phyloP scores from a whole-genome alignment of 169 alveolate genomes.

The Eimeria maxima region DNA sequence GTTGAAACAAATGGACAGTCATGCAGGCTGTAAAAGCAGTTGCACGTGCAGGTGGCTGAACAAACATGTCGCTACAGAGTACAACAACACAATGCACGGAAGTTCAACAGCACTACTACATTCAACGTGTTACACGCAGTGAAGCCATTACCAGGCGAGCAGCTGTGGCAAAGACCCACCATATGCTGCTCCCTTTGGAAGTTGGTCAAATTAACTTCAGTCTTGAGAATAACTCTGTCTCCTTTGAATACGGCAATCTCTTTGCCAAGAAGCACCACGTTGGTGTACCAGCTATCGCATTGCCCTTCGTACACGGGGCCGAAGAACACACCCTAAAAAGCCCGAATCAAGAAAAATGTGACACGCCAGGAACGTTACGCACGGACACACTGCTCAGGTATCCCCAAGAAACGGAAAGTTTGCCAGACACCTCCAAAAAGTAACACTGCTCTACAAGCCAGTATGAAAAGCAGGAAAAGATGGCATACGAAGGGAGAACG shows the following conservation, averaged over 20 bases:
- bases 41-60: neutral
- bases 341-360: neutral
- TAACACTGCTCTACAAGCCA: neutral
- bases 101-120: neutral
- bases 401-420: neutral
- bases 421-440: neutral
- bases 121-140: too few relatives aligned
- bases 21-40: neutral
- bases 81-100: neutral
- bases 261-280: constrained; percentile 73
- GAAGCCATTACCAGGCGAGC: neutral
- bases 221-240: constrained; percentile 40
- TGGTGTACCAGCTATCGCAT: constrained; percentile 82
- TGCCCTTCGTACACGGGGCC: constrained; percentile 80
- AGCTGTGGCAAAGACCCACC: neutral
- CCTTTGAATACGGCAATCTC: constrained; percentile 68
- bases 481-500: neutral
- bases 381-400: neutral
- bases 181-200: constrained; percentile 60
- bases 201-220: constrained; percentile 69
- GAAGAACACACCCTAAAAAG: constrained; percentile 30
- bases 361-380: neutral
- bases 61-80: neutral
- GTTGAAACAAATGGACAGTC: neutral
- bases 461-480: neutral